Evolutionary conservation across 2,329 filamentous ascomycete genomes (phyloP).

Genomic region (Colletotrichum chrysophilum): DNA sequence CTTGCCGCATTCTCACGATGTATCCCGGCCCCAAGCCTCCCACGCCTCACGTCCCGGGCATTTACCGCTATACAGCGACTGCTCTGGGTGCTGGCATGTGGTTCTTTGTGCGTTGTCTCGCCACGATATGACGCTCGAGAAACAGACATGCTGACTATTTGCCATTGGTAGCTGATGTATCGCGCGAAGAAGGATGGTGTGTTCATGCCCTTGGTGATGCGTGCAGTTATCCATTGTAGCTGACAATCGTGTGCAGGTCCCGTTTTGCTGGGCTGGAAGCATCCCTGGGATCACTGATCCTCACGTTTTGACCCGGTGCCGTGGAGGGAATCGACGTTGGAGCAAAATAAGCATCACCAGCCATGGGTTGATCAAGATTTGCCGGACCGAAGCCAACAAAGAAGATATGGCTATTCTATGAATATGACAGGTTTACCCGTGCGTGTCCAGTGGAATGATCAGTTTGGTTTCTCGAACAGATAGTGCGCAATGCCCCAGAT

Average conservation of each 20-base stretch:
- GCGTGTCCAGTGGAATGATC: neutral
- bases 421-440: neutral
- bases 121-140: neutral
- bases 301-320: neutral
- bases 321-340: neutral
- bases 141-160: slow-evolving; percentile 20
- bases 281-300: slow-evolving; percentile 91
- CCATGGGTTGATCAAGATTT: neutral
- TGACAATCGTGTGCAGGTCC: slow-evolving; percentile 53
- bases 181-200: slow-evolving; percentile 92
- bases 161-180: slow-evolving; percentile 78
- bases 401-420: neutral
- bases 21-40: slow-evolving; percentile 39
- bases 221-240: neutral
- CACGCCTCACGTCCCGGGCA: slow-evolving; percentile 54
- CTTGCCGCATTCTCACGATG: neutral
- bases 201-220: slow-evolving; percentile 4
- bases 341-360: neutral
- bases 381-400: neutral
- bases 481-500: slow-evolving; percentile 73
- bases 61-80: slow-evolving; percentile 88
- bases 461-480: slow-evolving; percentile 63
- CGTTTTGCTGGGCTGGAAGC: slow-evolving; percentile 89
- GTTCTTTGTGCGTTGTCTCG: slow-evolving; percentile 83
- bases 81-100: slow-evolving; percentile 95